A percentile compares a stretch with the other conserved stretches of the same genome.
These are phyloP conservation scores for Alloteropsis angusta DNA, from an alignment of 202 grass and related monocot species.

Conservation along the genomic window DNA sequence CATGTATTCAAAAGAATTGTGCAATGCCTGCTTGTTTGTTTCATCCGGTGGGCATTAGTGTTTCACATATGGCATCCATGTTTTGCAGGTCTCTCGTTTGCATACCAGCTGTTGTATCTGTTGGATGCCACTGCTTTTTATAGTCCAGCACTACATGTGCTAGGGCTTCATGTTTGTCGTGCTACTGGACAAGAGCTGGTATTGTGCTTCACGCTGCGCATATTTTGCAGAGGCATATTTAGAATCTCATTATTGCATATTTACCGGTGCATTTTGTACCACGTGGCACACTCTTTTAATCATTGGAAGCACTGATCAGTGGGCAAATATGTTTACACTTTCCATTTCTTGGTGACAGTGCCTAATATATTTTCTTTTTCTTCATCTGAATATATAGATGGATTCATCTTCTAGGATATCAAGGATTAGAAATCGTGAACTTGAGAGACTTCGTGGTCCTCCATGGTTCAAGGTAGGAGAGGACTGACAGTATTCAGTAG, in stretches of 20 bases:
- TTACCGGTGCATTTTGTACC: not conserved
- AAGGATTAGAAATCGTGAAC: conserved; percentile 92
- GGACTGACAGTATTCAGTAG: not conserved
- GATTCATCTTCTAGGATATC: conserved; percentile 96
- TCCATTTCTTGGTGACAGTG: not conserved
- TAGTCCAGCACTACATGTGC: conserved; percentile 62
- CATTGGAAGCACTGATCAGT: not conserved
- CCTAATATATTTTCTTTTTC: conserved; percentile 23
- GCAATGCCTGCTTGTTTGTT: not conserved
- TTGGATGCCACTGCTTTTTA: conserved; percentile 94
- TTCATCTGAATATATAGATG: conserved; percentile 61
- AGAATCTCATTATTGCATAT: not conserved
- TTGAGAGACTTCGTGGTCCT: conserved; percentile 77
- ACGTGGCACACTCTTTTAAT: not conserved
- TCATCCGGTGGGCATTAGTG: not conserved
- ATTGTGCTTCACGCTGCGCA: conserved; percentile 18
- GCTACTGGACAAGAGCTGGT: conserved; percentile 98
- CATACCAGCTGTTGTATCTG: conserved; percentile 90
- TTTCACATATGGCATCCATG: conserved; percentile 10
- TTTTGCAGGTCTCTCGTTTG: conserved; percentile 73
- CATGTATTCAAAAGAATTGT: conserved; percentile 6
- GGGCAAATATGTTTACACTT: not conserved
- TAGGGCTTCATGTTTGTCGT: conserved; percentile 91
- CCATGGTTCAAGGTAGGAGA: conserved; percentile 78
- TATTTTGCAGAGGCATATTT: not conserved